Conservation (phyloP, 306 rosid species). For the Prunus kanzakura region DNA sequence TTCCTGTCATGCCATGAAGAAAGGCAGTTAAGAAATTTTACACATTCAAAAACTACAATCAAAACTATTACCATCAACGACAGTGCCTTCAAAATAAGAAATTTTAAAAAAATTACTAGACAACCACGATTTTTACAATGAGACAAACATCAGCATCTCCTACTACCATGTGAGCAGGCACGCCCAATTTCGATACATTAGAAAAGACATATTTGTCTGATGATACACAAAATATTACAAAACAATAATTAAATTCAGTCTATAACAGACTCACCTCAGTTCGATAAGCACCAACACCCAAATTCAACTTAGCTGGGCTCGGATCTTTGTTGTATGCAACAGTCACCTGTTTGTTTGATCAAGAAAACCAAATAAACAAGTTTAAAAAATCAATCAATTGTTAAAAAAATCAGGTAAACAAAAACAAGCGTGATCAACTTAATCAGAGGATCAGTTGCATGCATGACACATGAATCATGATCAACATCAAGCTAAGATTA, state of each 20-base stretch:
- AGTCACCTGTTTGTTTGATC: constrained; percentile 55
- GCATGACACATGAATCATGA: neutral
- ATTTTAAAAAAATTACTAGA: neutral
- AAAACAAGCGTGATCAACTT: neutral
- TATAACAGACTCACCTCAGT: constrained; percentile 64
- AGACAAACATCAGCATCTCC: neutral
- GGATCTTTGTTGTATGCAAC: constrained; percentile 91
- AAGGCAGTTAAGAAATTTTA: neutral
- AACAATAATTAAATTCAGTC: neutral
- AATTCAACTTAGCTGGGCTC: constrained; percentile 82
- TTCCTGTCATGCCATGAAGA: constrained; percentile 51
- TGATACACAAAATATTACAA: neutral
- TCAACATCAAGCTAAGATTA: neutral
- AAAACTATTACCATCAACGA: neutral
- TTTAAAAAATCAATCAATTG: neutral
- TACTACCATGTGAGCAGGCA: neutral
- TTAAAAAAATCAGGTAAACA: neutral
- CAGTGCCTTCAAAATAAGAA: neutral
- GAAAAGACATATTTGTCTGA: neutral
- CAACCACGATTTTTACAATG: neutral
- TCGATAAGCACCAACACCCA: constrained; percentile 98
- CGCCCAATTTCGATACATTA: neutral
- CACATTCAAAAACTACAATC: neutral
- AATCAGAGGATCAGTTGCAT: neutral
- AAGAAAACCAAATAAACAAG: neutral